Conservation (phyloP, 495 filamentous ascomycete genomes). For the Trichoderma gamsii region DNA sequence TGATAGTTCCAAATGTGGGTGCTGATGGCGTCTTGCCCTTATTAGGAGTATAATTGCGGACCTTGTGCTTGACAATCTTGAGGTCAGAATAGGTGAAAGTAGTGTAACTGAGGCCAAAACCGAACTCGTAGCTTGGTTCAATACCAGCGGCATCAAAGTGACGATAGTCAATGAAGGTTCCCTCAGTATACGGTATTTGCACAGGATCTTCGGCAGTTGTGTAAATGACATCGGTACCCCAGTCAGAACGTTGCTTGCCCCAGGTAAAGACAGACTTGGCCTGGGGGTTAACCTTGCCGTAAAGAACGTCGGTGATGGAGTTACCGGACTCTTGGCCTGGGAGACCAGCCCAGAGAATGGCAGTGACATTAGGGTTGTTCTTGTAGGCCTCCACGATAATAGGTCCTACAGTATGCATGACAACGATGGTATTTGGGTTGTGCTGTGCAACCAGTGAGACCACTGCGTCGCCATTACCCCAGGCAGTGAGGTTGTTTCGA, state of each 20-base stretch:
- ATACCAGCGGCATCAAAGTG: conserved; percentile 43
- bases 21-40: conserved; percentile 26
- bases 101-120: conserved; percentile 46
- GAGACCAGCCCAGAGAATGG: conserved; percentile 48
- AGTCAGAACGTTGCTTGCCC: conserved; percentile 43
- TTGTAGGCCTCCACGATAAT: conserved; percentile 41
- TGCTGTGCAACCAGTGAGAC: conserved; percentile 42
- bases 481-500: conserved; percentile 42
- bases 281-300: conserved; percentile 50
- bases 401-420: conserved; percentile 50
- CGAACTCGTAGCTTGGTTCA: conserved; percentile 44
- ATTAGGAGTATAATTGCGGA: conserved; percentile 21
- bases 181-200: conserved; percentile 27
- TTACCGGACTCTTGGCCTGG: conserved; percentile 54
- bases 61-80: conserved; percentile 19
- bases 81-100: conserved; percentile 35
- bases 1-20: conserved; percentile 28
- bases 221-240: conserved; percentile 37
- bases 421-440: conserved; percentile 50
- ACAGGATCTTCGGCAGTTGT: conserved; percentile 21
- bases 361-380: conserved; percentile 52
- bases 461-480: conserved; percentile 47
- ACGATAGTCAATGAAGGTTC: conserved; percentile 48
- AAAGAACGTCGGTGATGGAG: conserved; percentile 46
- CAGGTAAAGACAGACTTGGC: conserved; percentile 53